phyloP scores from a whole-genome alignment of 176 grass and related monocot species.

The Echinochloa phyllopogon region DNA sequence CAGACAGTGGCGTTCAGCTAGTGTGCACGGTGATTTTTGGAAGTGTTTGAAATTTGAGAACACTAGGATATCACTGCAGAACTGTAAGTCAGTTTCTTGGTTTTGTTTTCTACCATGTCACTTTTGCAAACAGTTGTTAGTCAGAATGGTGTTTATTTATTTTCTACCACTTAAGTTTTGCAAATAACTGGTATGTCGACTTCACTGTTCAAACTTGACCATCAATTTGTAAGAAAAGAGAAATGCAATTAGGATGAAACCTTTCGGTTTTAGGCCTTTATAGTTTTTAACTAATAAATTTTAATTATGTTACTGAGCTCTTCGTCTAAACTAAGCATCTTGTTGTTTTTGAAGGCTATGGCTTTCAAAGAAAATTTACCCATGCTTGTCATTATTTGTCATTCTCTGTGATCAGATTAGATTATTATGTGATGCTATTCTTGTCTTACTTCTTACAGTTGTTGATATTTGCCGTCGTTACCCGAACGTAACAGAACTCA shows the following conservation, averaged over 20 bases:
- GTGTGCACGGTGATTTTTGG: constrained; percentile 89
- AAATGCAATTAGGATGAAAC: not conserved
- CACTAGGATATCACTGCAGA: constrained; percentile 71
- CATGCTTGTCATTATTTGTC: not conserved
- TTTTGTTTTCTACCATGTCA: not conserved
- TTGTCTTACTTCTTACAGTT: constrained; percentile 63
- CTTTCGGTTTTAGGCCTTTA: not conserved
- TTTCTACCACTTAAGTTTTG: not conserved
- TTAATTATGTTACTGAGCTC: not conserved
- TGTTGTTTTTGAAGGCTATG: constrained; percentile 22
- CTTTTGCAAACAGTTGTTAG: not conserved
- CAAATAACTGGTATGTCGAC: not conserved
- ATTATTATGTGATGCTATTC: constrained; percentile 18
- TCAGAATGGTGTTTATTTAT: not conserved
- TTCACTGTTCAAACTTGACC: not conserved
- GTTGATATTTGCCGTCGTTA: constrained; percentile 76
- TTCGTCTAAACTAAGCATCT: not conserved
- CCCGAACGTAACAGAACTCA: constrained; percentile 73
- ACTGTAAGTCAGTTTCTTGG: constrained; percentile 71
- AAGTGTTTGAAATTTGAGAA: constrained; percentile 84
- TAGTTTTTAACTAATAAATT: constrained; percentile 16
- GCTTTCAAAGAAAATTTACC: not conserved
- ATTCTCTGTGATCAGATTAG: not conserved
- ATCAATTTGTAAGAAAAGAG: not conserved
- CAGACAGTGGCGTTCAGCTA: constrained; percentile 83